Evolutionary conservation across 73 alveolate genomes (phyloP).

Genomic region (Paramecium biaurelia): DNA sequence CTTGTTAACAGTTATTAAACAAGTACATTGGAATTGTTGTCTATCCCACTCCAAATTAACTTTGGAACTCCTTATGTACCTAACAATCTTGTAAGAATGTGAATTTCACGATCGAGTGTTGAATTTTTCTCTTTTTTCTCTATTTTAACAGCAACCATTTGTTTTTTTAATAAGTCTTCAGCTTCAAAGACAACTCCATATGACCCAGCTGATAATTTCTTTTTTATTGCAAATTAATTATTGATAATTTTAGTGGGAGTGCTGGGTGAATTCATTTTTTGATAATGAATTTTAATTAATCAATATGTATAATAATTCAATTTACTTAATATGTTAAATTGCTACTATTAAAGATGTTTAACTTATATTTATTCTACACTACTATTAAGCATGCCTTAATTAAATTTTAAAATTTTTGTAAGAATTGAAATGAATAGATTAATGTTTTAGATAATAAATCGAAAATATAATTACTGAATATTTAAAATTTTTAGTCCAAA

Average conservation of each 20-base stretch:
- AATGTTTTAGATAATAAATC: background rate
- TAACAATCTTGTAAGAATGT: constrained; percentile 50
- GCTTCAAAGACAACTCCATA: constrained; percentile 90
- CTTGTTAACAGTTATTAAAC: background rate
- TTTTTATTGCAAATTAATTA: constrained; percentile 45
- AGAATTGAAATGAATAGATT: too few species aligned
- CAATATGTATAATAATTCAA: background rate
- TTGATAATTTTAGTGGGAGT: background rate
- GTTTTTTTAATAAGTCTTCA: constrained; percentile 22
- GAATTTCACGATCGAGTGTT: constrained; percentile 58
- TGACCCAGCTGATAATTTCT: constrained; percentile 87
- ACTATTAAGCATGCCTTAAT: too few species aligned
- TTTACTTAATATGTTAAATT: background rate
- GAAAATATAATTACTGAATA: too few species aligned
- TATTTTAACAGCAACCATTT: constrained; percentile 48
- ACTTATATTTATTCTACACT: background rate
- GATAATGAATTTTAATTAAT: background rate
- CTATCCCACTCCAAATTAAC: constrained; percentile 57
- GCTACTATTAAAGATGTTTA: background rate
- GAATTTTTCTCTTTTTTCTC: constrained; percentile 58
- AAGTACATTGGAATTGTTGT: constrained; percentile 15
- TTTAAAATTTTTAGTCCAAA: too few species aligned
- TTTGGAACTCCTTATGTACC: constrained; percentile 58
- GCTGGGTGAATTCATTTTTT: background rate
- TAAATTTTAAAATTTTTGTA: too few species aligned